Base-by-base conservation (phyloP, 1,284 basidiomycete species). In the Boletellus sp. region DNA sequence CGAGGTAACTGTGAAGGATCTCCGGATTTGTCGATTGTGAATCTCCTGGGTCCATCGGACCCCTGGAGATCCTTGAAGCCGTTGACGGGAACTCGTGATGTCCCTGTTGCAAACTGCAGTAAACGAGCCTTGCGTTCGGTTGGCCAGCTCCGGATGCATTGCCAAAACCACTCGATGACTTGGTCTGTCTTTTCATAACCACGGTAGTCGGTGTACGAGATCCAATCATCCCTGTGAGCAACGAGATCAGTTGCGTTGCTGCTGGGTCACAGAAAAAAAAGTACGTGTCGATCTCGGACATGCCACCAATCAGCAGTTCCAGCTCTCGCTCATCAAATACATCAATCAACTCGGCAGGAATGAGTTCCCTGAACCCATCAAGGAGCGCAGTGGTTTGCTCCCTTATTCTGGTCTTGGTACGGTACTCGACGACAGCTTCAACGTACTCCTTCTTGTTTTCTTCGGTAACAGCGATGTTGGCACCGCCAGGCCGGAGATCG, bases 151-250 rank as follows among this genome's bases (percentile, higher is more conserved):
- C 90, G 84, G 48, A 99, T 91, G 61, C 92, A 94, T 73, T 98
- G 88, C 96, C 96, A 99, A 82, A 99, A 99, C 96, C 96, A 99
- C 67, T 97, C 92, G 54, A 99, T 92, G 50, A 99, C 95, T 67
- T 94, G 87, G 67, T 95, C 92, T 22, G 82, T 87, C 70, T 87
- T 87, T 65, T 87, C 85, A 62, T 90, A 90, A 9, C 83, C 86
- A 53, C 86, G 82, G 62, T 89, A 91, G 64, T 91, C 88, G 17
- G 87, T 91, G 67, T 87, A 90, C 64, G 90, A 90, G 53, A 81
- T 84, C 87, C 87, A 90, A 59, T 91, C 87, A 56, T 91, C 87
- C 64, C 86, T 89, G 47, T 2, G 11, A 32, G 8, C 9, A 43
- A 39, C 53, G 48, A 17, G 41, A 23, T 47, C 47, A 50, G 45